Evolutionary conservation across 805 yeast genomes (phyloP), one percentile per base, ranked within the genome.

Genomic region (Saccharomycopsis sp.): DNA sequence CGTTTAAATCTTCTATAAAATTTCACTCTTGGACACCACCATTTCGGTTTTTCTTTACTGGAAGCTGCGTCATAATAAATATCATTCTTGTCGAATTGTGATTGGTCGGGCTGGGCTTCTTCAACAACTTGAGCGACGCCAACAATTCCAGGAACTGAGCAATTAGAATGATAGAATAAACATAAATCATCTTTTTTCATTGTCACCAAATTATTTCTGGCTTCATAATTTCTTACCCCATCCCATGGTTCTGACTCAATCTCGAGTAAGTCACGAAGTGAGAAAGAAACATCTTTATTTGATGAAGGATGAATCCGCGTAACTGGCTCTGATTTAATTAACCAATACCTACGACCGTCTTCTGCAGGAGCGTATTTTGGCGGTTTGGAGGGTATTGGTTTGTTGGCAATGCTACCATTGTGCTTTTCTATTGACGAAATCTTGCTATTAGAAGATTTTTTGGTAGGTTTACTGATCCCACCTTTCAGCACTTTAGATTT

Each of bases 191-290:
- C 73, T 33, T 52, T 51, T 16, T 58, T 49, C 81, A 77, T 77
- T 31, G 61, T 59, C 16, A 66, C 52, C 67, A 76, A 64, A 47
- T 68, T 65, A 51, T 75, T 77, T 48, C 71, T 62, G 1, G 81
- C 81, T 57, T 75, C 81, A 48, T 68, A 68, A 54, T 76, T 76
- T 38, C 82, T 61, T 8, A 76, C 81, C 1, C 82, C 81, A 50
- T 74, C 75, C 81, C 81, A 76, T n/a, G 71, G 66, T 41, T 71
- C 73, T 1, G 48, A 48, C 4, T 56, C 61, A 6, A 63, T 68
- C 4, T 62, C 52, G 14, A 64, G 54, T 9, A 76, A 57, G 24
- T 69, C 74, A 6, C 60, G 61, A 4, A 75, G 59, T 4, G 78
- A 64, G 54, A 74, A 76, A 34, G 65, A 64, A 19, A 70, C 75